Evolutionary conservation across 2,329 filamentous ascomycete genomes (phyloP), one percentile per base, ranked within the genome.

Genomic region (Neospermospora avenae): DNA sequence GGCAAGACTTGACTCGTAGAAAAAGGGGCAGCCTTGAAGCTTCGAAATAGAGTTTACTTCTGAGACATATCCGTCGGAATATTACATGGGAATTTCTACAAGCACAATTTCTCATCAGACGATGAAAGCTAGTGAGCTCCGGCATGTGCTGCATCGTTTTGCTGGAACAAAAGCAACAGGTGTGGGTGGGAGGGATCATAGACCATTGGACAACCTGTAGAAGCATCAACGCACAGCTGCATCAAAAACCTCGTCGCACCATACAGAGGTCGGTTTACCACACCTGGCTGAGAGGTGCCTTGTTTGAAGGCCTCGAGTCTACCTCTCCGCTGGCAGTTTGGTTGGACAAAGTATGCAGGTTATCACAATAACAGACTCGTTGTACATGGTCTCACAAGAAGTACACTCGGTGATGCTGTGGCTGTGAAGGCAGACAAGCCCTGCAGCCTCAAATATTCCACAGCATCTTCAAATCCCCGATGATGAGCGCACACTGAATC

Each of bases 141-240:
- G 13, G 35, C n/a, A n/a, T n/a, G 31, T 14, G 41, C 18, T 45
- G 41, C 25, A n/a, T 46, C 46, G 41, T 28, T n/a, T n/a, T 56
- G 53, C 37, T 52, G 58, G 48, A 46, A 16, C 44, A 22, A 24
- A 45, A 57, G 44, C 24, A 22, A 16, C 20, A 13, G 35, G 61
- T 58, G 61, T 63, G 61, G 39, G 54, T 48, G 58, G 42, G 18
- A 44, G 58, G 42, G 18, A 44, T 20, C 7, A 37, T 31, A 49
- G 42, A n/a, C 58, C 55, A 63, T 63, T 63, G 61, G 61, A 58
- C 49, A 49, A 55, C 48, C 45, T 55, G 24, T 35, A 35, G 42
- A 55, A 55, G 35, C 51, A 44, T 28, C 51, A 62, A 49, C 39
- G 34, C 31, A 35, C 37, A 55, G 57, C 57, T 44, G 55, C 57